Evolutionary conservation across 1,139 yeast species (phyloP), one percentile per base, ranked within the genome.

Genomic region (Candida albicans): DNA sequence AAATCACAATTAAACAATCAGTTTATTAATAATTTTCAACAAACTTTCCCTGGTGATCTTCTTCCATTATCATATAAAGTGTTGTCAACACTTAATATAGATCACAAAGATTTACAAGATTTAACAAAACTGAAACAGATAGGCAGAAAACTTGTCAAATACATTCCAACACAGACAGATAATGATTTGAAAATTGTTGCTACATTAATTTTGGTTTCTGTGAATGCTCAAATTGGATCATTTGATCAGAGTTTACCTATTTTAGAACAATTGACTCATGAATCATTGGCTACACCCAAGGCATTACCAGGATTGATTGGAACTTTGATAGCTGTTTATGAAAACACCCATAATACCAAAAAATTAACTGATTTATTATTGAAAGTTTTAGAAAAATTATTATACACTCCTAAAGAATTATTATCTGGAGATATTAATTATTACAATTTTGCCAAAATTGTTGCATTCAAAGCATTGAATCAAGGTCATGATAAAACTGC

Each of bases 311-410:
- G 72, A 44, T 64, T 72, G 55, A 70, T 69, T 44, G 78, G 75
- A 29, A 59, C 74, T 1, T 65, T 82, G 33, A 63, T 76, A 10
- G 64, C 75, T 10, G 53, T 82, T 6, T 79, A 77, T 55, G 84
- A 79, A 46, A 43, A 52, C 11, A 51, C 63, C 11, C 65, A 66
- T 53, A 53, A 57, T 34, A 36, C 52, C 2, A 49, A 53, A 6
- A 54, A 63, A 43, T 62, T 67, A 54, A 52, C 40, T 25, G 49
- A 53, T 14, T 54, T 68, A 37, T 64, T 65, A 39, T 57, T 53
- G 8, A 48, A 49, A 14, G 54, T 68, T 18, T 51, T 58, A 40
- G 59, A 59, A 8, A 56, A 55, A 38, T 52, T 62, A 14, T 42
- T 56, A 11, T 43, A 50, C 10, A 52, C 56, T 1, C 51, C 59